Evolutionary conservation across 768 basidiomycete species (phyloP).

Genomic region (Lactifluus piperatus): DNA sequence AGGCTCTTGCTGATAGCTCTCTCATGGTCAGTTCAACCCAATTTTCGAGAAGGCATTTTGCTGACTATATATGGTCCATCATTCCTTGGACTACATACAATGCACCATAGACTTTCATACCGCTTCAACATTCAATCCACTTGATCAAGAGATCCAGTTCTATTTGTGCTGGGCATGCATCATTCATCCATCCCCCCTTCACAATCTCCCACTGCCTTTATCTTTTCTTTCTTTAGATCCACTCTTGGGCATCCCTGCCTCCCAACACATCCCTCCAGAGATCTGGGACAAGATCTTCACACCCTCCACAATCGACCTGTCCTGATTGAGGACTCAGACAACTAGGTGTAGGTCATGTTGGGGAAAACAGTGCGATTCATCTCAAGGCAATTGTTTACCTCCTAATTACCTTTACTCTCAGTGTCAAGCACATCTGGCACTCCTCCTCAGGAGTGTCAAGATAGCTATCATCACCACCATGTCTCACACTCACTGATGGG

Average conservation of each 20-base stretch:
- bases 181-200: slow-evolving; percentile 27
- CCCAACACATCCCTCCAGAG: slow-evolving; percentile 53
- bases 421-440: slow-evolving; percentile 1
- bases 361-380: slow-evolving; percentile 3
- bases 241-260: slow-evolving; percentile 48
- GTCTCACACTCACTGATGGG: slow-evolving; percentile 18
- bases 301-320: slow-evolving; percentile 60
- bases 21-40: slow-evolving; percentile 39
- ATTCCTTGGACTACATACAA: too few species aligned
- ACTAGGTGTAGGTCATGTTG: slow-evolving; percentile 20
- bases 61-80: not conserved
- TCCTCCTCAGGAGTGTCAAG: slow-evolving; percentile 11
- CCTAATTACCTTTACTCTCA: not conserved
- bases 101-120: slow-evolving; percentile 53
- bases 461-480: slow-evolving; percentile 21
- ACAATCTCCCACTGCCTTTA: not conserved
- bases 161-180: slow-evolving; percentile 40
- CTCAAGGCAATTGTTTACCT: not conserved
- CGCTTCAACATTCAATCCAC: slow-evolving; percentile 50
- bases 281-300: slow-evolving; percentile 60
- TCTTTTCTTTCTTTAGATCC: slow-evolving; percentile 34
- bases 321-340: slow-evolving; percentile 56
- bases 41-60: not conserved
- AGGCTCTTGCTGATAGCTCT: slow-evolving; percentile 45
- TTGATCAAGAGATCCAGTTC: slow-evolving; percentile 43